Base-by-base conservation (phyloP, 345 rosid genomes). In the Eucalyptus regnans region DNA sequence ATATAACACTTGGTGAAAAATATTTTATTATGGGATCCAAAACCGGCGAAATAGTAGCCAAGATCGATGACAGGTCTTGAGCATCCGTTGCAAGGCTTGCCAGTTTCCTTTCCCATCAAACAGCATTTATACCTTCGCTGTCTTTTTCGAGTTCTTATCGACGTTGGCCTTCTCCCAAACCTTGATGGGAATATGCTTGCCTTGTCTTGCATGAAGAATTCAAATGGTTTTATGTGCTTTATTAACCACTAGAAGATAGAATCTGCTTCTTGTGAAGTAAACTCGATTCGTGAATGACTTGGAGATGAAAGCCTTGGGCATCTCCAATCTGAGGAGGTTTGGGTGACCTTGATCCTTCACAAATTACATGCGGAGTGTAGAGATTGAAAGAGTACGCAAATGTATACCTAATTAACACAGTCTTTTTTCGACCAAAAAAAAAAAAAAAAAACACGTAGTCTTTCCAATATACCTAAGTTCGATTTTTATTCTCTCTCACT, bases 31-130 rank as follows among this genome's bases (percentile, higher is more conserved):
- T 0, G 56, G 23, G 23, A 52, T 52, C 56, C 56, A 52, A 52
- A 18, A 52, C 56, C 1, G 9, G 56, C 4, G 22, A 52, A 52
- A 52, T 10, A 46, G 76, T 87, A 89, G 68, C 86, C 85, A 12
- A 68, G 56, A 52, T 46, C 62, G 25, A 20, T 43, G 49, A 90
- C 37, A 33, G 62, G 76, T 50, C 89, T n/a, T 54, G 20, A 44
- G 66, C 92, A 92, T 43, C 88, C 86, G 12, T 41, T 68, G 86
- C 93, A 90, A 37, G 15, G 87, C 80, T 33, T 33, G 37, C 62
- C 62, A 22, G 62, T 56, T 56, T 56, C 62, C 62, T 56, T 56
- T 56, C 62, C 62, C 29, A 23, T 22, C 62, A 23, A 29, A 23
- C 62, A 56, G 12, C 62, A 56, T 5, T 22, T 23, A 23, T 56